A percentile compares a stretch with the other conserved stretches of the same genome.
phyloP scores from a whole-genome alignment of 1,284 basidiomycete species.

The Quambalaria eucalypti region DNA sequence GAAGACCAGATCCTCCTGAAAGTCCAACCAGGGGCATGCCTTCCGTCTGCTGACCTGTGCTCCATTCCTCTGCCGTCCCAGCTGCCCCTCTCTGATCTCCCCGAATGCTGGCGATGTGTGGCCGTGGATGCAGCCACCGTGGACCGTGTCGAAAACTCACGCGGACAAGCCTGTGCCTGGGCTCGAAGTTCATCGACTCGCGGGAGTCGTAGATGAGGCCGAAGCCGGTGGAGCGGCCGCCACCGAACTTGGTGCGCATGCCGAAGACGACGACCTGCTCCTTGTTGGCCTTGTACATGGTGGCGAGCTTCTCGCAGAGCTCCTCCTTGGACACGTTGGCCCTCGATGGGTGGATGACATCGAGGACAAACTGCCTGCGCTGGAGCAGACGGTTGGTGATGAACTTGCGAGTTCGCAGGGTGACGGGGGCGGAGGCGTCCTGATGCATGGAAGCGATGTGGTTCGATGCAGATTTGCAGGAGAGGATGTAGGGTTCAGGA shows the following conservation, averaged over 20 bases:
- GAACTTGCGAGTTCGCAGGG: conserved; percentile 97
- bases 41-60: no score
- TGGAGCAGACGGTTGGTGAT: conserved; percentile 96
- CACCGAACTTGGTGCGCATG: conserved; percentile 85
- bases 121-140: not conserved
- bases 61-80: not conserved
- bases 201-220: conserved; percentile 97
- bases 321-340: conserved; percentile 90
- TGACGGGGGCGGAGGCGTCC: conserved; percentile 81
- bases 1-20: no score
- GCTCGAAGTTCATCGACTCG: conserved; percentile 84
- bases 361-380: conserved; percentile 68
- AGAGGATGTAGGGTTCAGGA: no score
- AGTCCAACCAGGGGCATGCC: no score
- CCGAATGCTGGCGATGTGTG: not conserved
- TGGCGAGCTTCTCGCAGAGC: conserved; percentile 83
- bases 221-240: conserved; percentile 89
- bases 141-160: conserved; percentile 64
- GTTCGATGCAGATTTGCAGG: no score
- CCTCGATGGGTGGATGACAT: conserved; percentile 90
- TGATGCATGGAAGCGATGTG: no score
- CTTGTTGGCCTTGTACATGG: conserved; percentile 58
- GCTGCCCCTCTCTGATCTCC: not conserved
- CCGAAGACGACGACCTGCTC: conserved; percentile 58
- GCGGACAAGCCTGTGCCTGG: conserved; percentile 86